Base-by-base conservation (phyloP, 1,284 basidiomycete genomes). In the Prillingera fragicola region DNA sequence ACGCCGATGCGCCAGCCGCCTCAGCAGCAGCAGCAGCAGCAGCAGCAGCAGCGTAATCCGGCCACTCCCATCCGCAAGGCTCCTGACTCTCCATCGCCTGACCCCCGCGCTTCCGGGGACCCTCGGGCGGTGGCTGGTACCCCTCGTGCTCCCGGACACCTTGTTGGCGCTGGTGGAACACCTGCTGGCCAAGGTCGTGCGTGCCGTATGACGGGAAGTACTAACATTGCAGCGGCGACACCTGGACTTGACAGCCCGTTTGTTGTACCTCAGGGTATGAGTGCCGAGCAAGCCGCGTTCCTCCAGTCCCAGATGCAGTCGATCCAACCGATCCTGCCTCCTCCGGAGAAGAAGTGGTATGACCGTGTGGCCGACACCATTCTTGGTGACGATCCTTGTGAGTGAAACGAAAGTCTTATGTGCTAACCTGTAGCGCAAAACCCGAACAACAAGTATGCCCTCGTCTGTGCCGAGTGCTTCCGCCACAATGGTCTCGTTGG, bases 401-500 rank as follows among this genome's bases (percentile, higher is more conserved):
- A 73, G 75, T 18, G 59, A 69, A 73, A 69, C 29, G 69, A 8
- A 72, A 77, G 8, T 18, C 18, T 19, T 78, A 77, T 22, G 17
- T 37, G 22, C 52, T 29, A 36, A 52, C 24, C 48, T 22, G 21
- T 51, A 63, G 62, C 67, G 25, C 71, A 73, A 43, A 62, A 68
- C 4, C 61, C 67, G 18, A 60, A 66, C 47, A 74, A 67, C 52
- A 83, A 87, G 48, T 98, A 92, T 60, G 95, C 94, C 1, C 78
- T 98, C 44, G 95, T 99, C 32, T 99, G 94, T 70, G 81, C 83
- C 48, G 83, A 84, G 56, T 98, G 94, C 67, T 94, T 89, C 63
- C 74, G 81, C 13, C 94, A 98, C 71, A 98, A 98, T 60, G 94
- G 94, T 0, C 77, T 99, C 8, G 87, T 94, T 4, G 84, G 85